A percentile compares a stretch with the other conserved stretches of the same genome.
Conservation (phyloP, 768 basidiomycete species). For the Suillus placidus region DNA sequence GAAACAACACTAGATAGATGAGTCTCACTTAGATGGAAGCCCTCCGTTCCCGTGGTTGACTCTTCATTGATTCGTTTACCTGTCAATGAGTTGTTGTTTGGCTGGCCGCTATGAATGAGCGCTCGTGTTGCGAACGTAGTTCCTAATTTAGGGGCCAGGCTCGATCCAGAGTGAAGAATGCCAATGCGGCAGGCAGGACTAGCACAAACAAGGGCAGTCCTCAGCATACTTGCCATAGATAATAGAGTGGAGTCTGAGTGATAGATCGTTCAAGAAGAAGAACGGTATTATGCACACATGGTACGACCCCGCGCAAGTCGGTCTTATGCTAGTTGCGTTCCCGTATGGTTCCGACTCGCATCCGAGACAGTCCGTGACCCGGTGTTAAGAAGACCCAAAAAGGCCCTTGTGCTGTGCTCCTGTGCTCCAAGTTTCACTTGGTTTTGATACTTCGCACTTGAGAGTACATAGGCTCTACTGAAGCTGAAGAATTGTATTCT, state of each 20-base stretch:
- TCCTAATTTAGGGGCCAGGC: constrained; percentile 11
- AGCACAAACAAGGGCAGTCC: constrained; percentile 8
- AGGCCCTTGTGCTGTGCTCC: background rate
- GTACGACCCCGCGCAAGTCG: background rate
- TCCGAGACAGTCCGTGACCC: constrained; percentile 18
- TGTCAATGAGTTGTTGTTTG: constrained; percentile 25
- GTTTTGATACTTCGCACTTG: background rate
- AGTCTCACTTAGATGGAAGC: constrained; percentile 36
- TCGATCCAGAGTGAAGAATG: constrained; percentile 17
- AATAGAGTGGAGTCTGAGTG: background rate
- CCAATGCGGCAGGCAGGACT: constrained; percentile 12
- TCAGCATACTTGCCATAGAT: constrained; percentile 15
- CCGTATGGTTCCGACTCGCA: constrained; percentile 29
- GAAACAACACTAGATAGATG: background rate
- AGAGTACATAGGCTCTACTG: background rate
- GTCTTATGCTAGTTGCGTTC: constrained; percentile 20
- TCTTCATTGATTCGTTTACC: constrained; percentile 27
- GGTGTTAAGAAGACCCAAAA: no score
- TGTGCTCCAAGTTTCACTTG: background rate
- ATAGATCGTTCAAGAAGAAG: background rate
- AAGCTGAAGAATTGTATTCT: background rate
- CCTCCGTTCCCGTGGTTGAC: constrained; percentile 35
- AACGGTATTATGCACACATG: background rate
- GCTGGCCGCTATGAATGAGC: constrained; percentile 29
- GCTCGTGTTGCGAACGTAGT: constrained; percentile 8